Evolutionary conservation across 495 filamentous ascomycete species (phyloP), one percentile per base, ranked within the genome.

Genomic region (Daldinia decipiens): DNA sequence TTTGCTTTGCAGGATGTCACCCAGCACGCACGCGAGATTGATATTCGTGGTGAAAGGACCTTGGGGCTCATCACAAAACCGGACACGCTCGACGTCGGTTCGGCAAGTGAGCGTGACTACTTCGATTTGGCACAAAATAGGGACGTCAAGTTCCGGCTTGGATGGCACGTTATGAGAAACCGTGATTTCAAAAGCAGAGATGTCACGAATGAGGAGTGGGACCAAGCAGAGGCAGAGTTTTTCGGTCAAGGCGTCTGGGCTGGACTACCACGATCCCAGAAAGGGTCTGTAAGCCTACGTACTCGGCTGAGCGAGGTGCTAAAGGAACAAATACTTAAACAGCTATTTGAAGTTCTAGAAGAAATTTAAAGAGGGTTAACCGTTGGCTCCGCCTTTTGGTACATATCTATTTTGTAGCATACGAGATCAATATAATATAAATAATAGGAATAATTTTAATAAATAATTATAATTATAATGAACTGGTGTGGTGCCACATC

Each of bases 41-140:
- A 97, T 75, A 86, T 86, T 2, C 85, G 88, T 60, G 91, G 93
- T 31, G 84, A 87, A 70, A 87, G 93, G 51, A 95, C 93, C 5
- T 87, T 97, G 53, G 93, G 93, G 72, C 90, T 97, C 65, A 85
- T 97, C 75, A 95, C 92, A 56, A 97, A 97, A 81, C 92, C 94
- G 9, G 93, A 95, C 79, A 80, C 79, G 0, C 77, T 91, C 0
- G 59, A 68, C n/a, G 54, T 76, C 0, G 82, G 84, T 1, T 86
- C 85, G 8, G 76, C 73, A 4, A 84, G 76, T 13, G 86, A 93
- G 61, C 63, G 60, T 0, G 71, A 72, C 5, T 93, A 84, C 66
- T 60, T 92, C 0, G 72, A 83, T 0, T 78, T 91, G 0, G 83
- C 88, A 0, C 74, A 78, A 29, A 94, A 93, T 65, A 79, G 86